Percentiles rank a stretch among this genome's conserved stretches.
Conservation (phyloP, 345 rosid species). For the Arabis hirsuta region DNA sequence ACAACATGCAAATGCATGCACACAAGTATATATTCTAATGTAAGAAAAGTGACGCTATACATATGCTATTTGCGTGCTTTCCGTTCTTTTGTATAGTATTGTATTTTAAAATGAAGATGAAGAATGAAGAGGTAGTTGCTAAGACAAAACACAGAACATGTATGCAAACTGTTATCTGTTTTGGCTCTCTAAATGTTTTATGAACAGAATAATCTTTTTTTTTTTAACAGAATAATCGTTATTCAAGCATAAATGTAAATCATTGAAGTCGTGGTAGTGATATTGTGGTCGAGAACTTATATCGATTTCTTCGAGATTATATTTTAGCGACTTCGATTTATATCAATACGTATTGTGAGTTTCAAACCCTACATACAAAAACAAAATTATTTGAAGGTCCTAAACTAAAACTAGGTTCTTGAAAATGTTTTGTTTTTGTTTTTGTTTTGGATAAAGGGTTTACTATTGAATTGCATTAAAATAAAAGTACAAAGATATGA, state of each 20-base stretch:
- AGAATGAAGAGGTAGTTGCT: constrained; percentile 6
- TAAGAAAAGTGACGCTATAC: neutral
- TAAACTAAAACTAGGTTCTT: no score
- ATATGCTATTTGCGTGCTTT: constrained; percentile 6
- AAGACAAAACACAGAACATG: neutral
- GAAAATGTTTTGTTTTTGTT: no score
- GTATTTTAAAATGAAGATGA: neutral
- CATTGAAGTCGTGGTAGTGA: neutral
- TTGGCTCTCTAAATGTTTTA: neutral
- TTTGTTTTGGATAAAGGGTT: no score
- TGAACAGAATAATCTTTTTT: neutral
- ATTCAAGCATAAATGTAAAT: constrained; percentile 2
- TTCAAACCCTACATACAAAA: no score
- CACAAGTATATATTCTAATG: neutral
- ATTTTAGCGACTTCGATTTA: neutral
- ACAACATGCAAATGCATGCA: constrained; percentile 14
- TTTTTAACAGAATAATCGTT: neutral
- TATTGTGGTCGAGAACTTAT: neutral
- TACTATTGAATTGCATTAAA: no score
- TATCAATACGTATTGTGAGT: neutral
- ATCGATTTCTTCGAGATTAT: neutral
- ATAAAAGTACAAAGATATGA: no score
- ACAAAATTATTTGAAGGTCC: no score
- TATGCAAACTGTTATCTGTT: neutral
- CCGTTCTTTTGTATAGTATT: neutral